Conservation (phyloP, 73 alveolate genomes). For the Symbiodinium pilosum region DNA sequence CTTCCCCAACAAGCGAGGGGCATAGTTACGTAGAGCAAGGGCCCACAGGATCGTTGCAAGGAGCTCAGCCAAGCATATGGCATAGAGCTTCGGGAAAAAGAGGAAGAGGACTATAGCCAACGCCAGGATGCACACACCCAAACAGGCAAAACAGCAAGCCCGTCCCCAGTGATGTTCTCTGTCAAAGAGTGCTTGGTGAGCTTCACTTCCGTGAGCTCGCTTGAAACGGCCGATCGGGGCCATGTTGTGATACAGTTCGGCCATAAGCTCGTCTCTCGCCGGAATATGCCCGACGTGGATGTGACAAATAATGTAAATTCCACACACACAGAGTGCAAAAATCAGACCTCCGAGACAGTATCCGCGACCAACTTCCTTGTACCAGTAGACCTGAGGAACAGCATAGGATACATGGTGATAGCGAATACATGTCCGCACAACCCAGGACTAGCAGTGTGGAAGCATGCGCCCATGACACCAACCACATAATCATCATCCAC, state of each 20-base stretch:
- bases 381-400: background rate
- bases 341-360: background rate
- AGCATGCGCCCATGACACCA: background rate
- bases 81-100: background rate
- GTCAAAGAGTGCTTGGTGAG: background rate
- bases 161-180: background rate
- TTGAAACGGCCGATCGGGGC: background rate
- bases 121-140: background rate
- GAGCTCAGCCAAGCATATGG: background rate
- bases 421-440: background rate
- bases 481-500: background rate
- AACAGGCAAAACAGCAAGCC: background rate
- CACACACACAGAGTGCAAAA: background rate
- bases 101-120: background rate
- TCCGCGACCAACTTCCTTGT: background rate
- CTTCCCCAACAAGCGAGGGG: background rate
- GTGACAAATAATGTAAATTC: background rate
- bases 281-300: background rate
- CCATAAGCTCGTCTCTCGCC: background rate
- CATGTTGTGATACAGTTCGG: constrained; percentile 8
- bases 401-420: background rate
- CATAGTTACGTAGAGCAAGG: background rate
- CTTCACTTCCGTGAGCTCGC: background rate
- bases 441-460: too few species aligned
- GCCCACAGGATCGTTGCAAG: background rate